phyloP scores from a whole-genome alignment of 75 land plant genomes.

The Cunninghamia lanceolata region DNA sequence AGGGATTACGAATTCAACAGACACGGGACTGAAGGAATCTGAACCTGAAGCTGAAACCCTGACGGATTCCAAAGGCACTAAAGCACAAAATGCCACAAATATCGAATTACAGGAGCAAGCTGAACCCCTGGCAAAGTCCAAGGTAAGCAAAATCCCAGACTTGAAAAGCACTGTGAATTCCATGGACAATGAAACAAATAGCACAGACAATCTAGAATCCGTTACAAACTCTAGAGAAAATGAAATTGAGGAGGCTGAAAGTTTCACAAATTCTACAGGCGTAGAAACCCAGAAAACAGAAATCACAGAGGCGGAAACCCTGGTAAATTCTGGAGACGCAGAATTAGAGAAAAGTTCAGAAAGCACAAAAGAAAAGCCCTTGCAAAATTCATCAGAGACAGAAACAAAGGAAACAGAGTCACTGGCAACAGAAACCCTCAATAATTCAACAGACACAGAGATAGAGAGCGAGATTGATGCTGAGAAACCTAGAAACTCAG shows the following conservation, averaged over 20 bases:
- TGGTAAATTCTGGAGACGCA: background rate
- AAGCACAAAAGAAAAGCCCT: background rate
- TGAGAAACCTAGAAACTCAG: background rate
- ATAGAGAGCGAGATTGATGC: background rate
- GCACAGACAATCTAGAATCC: background rate
- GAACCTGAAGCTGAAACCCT: background rate
- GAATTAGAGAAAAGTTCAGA: slow-evolving; percentile 3
- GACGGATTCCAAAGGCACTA: background rate
- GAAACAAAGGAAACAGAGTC: background rate
- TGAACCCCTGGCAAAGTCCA: background rate
- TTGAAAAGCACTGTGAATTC: background rate
- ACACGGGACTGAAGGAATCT: background rate
- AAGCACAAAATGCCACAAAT: background rate
- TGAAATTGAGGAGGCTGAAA: background rate
- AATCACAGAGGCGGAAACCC: background rate
- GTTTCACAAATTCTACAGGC: background rate
- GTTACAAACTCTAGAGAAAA: background rate
- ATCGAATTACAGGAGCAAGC: background rate
- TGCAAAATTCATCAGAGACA: background rate
- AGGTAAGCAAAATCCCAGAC: background rate
- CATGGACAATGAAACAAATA: background rate
- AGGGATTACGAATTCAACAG: background rate
- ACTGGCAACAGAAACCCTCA: background rate
- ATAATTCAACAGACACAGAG: background rate
- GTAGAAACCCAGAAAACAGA: background rate